Base-by-base conservation (phyloP, 345 rosid genomes). In the Euphorbia lathyris region DNA sequence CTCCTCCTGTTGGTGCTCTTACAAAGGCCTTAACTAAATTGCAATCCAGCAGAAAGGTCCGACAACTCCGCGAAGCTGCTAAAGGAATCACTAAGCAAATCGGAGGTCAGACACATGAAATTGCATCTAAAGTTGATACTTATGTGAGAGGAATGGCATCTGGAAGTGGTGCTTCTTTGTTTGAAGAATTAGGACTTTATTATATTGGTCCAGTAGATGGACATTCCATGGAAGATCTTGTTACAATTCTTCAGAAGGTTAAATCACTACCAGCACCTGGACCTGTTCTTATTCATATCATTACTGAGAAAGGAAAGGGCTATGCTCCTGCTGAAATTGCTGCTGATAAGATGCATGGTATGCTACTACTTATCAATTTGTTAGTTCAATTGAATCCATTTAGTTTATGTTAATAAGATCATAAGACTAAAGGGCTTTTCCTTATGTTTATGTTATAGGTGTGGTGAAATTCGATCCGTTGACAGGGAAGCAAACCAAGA, bases 291-390 rank as follows among this genome's bases (percentile, higher is more conserved):
- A 86, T 88, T 69, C 90, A 88, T 58, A 62, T 86, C 40, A 72
- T 88, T n/a, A 88, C 93, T 30, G 93, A 86, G 69, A 88, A 88
- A 72, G 93, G 93, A 38, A 88, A 85, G 72, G 91, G 89, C 29
- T 88, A 88, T 77, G 80, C 89, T 25, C 90, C 90, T 7, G 94
- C 91, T 5, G 88, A 85, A 69, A 82, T 81, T 65, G 91, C 95
- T 3, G 69, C 84, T 16, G 95, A 89, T 75, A 85, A 81, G 75
- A 86, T 85, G 91, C 95, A 89, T 69, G 95, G 95, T 86, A 25
- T 74, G 84, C 53, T 11, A 17, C 0, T 19, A 17, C 0, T 19
- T 52, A 40, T 36, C 78, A 61, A 4, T 4, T 43, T 43, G 48
- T 8, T 43, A 5, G 10, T 43, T n/a, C 9, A 5, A 1, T 36